Base-by-base conservation (phyloP, 2,329 filamentous ascomycete genomes). In the Exophiala calicioides region DNA sequence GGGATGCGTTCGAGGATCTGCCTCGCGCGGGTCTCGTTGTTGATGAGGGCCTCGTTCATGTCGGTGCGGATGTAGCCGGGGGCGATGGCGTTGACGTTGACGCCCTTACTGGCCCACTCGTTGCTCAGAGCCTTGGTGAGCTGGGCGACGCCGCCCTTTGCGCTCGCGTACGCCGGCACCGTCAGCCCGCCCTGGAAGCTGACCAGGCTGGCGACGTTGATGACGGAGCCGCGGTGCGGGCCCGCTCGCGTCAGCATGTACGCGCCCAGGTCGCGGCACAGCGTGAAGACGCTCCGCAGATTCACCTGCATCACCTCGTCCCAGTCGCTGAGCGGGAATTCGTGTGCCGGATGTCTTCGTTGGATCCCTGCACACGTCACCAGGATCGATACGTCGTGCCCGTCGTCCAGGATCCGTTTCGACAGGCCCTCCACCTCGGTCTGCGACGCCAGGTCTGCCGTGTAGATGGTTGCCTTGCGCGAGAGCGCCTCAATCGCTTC, bases 301-400 rank as follows among this genome's bases (percentile, higher is more conserved):
- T 96, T 96, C 33, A 95, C 85, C 72, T 95, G 87, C 23, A 96
- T 73, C 23, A 95, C 86, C 61, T 85, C 81, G 62, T 85, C 78
- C 78, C 88, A 94, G 70, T 91, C 87, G 33, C 73, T 68, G 62
- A 85, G 80, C 0, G 88, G 88, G 63, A 95, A 95, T 48, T 78
- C 67, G 58, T 89, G 81, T 32, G 84, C 81, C 0, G 86, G 80
- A 65, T 93, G 86, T 8, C 89, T 78, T 50, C 82, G 78, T 68
- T 95, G 90, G 63, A 95, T 90, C 20, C 90, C 90, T 13, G 86
- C 90, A 69, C 87, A 90, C 72, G 90, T 95, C 59, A 95, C 73
- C 5, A 95, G 79, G 62, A 95, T 87, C 61, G 86, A 79, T 51
- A 94, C 80, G 63, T 82, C 76, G 55, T 75, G 68, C 4, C 69